phyloP scores from a whole-genome alignment of 2,329 filamentous ascomycete species.

The Graphium sp. region DNA sequence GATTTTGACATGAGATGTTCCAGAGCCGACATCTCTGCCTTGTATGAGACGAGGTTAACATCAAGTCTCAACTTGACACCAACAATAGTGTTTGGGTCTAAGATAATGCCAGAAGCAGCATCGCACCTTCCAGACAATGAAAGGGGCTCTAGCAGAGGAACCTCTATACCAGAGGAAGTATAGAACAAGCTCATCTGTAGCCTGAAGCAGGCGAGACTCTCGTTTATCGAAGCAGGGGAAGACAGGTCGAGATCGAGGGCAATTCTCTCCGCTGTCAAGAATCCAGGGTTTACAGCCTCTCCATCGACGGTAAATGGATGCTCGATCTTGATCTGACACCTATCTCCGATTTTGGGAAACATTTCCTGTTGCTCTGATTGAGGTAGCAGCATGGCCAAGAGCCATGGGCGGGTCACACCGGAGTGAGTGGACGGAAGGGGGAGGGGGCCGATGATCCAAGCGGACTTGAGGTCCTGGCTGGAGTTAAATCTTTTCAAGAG shows the following conservation, averaged over 20 bases:
- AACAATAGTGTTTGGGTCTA: not conserved
- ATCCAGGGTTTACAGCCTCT: not conserved
- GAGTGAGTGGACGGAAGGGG: not conserved
- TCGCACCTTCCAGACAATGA: constrained; percentile 1
- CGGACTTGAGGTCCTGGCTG: not conserved
- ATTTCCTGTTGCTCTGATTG: not conserved
- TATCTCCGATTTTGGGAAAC: constrained; percentile 5
- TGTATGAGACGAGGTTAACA: constrained; percentile 4
- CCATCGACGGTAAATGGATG: not conserved
- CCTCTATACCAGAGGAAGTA: not conserved
- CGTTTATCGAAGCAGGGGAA: not conserved
- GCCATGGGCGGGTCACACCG: constrained; percentile 3
- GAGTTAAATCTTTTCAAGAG: constrained; percentile 5
- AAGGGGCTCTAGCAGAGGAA: not conserved
- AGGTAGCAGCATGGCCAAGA: constrained; percentile 5
- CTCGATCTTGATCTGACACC: not conserved
- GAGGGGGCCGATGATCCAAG: constrained; percentile 6
- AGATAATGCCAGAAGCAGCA: not conserved
- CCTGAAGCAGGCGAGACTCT: constrained; percentile 4
- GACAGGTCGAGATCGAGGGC: constrained; percentile 6
- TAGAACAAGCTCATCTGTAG: constrained; percentile 1
- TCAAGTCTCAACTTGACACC: constrained; percentile 1
- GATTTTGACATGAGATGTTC: constrained; percentile 1
- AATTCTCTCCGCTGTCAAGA: constrained; percentile 1
- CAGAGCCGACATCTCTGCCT: constrained; percentile 5